Evolutionary conservation across 2,329 filamentous ascomycete genomes (phyloP).

Genomic region (Fusarium domesticum): DNA sequence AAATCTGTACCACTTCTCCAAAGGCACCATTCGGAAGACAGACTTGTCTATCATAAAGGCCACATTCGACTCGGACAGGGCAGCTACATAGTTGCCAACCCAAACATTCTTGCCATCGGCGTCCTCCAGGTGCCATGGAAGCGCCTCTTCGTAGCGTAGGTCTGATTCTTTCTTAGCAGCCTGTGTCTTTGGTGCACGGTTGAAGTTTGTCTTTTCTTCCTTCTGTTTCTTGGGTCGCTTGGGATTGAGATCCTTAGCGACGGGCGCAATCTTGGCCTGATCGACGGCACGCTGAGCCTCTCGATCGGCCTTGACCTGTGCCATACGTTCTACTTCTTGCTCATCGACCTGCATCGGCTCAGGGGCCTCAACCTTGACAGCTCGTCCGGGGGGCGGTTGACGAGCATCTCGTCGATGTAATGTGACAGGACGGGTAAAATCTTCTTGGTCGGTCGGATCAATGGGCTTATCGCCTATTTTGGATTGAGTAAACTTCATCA

Average conservation of each 20-base stretch:
- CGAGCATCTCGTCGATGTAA: constrained; percentile 86
- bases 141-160: constrained; percentile 86
- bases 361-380: constrained; percentile 57
- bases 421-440: constrained; percentile 85
- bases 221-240: constrained; percentile 63
- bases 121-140: constrained; percentile 96
- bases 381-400: constrained; percentile 61
- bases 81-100: constrained; percentile 87
- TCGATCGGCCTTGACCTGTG: constrained; percentile 72
- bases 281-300: constrained; percentile 85
- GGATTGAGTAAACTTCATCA: constrained; percentile 72
- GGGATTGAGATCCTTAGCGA: constrained; percentile 55
- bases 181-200: constrained; percentile 73
- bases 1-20: constrained; percentile 96
- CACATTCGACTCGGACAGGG: constrained; percentile 80
- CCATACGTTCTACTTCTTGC: constrained; percentile 60
- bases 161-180: constrained; percentile 73
- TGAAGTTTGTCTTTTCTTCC: constrained; percentile 83
- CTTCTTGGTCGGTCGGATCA: constrained; percentile 66
- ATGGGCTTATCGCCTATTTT: constrained; percentile 58
- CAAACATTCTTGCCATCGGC: constrained; percentile 93
- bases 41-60: constrained; percentile 69
- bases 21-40: constrained; percentile 78
- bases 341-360: constrained; percentile 48
- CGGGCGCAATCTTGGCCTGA: constrained; percentile 88